These are phyloP conservation scores for Curvularia spicifera DNA, from an alignment of 2,329 filamentous ascomycete genomes.

Conservation along the genomic window DNA sequence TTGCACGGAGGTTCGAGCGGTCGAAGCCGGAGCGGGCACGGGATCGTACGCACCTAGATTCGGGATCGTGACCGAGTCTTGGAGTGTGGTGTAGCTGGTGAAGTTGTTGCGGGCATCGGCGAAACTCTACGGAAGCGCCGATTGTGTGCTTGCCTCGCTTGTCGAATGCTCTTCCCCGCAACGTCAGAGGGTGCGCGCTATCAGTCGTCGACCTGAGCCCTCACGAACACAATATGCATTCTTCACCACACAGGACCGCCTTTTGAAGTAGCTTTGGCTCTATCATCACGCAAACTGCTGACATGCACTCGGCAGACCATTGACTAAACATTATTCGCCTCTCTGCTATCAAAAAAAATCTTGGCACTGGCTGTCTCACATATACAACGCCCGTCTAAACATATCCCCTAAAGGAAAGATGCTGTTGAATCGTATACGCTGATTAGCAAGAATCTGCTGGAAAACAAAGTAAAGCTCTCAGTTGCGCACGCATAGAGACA, in stretches of 20 bases:
- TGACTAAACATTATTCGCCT: neutral
- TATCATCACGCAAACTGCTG: neutral
- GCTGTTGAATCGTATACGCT: neutral
- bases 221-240: neutral
- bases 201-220: neutral
- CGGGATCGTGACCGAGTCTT: slow-evolving; percentile 36
- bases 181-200: slow-evolving; percentile 16
- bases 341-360: neutral
- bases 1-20: neutral
- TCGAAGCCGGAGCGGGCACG: slow-evolving; percentile 13
- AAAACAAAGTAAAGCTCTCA: neutral
- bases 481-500: neutral
- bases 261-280: neutral
- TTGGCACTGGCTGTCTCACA: neutral
- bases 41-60: slow-evolving; percentile 34
- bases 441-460: neutral
- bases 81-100: slow-evolving; percentile 35
- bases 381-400: neutral
- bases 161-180: slow-evolving; percentile 23
- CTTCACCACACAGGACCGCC: neutral
- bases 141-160: slow-evolving; percentile 38
- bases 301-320: neutral
- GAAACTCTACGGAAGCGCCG: slow-evolving; percentile 33
- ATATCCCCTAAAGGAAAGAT: neutral
- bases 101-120: slow-evolving; percentile 33